A percentile compares a stretch with the other conserved stretches of the same genome.
Conservation (phyloP, 2,329 filamentous ascomycete species). For the Pseudogymnoascus sp. region DNA sequence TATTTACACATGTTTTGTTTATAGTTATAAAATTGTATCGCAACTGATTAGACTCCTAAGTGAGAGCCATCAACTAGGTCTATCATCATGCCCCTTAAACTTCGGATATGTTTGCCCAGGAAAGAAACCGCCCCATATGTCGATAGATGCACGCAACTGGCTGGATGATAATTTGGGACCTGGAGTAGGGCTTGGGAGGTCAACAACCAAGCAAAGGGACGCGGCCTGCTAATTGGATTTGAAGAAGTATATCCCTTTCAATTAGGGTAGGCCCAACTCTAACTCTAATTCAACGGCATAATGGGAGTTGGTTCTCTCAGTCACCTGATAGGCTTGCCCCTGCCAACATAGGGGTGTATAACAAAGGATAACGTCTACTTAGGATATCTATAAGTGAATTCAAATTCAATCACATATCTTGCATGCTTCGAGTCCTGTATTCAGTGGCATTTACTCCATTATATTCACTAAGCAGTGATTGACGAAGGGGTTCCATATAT, state of each 20-base stretch:
- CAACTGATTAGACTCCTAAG: background rate
- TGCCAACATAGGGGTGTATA: background rate
- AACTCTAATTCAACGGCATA: background rate
- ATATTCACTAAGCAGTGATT: background rate
- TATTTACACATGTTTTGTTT: constrained; percentile 7
- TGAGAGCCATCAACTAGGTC: background rate
- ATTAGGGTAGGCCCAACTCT: background rate
- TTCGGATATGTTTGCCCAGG: too few relatives aligned
- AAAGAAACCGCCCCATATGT: background rate
- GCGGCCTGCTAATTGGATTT: background rate
- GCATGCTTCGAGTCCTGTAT: background rate
- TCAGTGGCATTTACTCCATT: background rate
- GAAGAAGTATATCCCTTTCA: background rate
- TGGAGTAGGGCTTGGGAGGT: background rate
- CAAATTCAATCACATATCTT: background rate
- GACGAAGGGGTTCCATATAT: background rate
- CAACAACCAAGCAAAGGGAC: background rate
- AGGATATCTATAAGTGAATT: background rate
- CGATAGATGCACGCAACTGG: too few relatives aligned
- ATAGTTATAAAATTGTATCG: constrained; percentile 1
- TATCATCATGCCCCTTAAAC: background rate
- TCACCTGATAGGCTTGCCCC: background rate
- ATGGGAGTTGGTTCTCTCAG: background rate
- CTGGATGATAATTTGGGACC: background rate
- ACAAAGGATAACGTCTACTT: background rate